A percentile compares a stretch with the other conserved stretches of the same genome.
Evolutionary conservation across 2,329 filamentous ascomycete species (phyloP).

Genomic region (Ceratocystis lukuohia): DNA sequence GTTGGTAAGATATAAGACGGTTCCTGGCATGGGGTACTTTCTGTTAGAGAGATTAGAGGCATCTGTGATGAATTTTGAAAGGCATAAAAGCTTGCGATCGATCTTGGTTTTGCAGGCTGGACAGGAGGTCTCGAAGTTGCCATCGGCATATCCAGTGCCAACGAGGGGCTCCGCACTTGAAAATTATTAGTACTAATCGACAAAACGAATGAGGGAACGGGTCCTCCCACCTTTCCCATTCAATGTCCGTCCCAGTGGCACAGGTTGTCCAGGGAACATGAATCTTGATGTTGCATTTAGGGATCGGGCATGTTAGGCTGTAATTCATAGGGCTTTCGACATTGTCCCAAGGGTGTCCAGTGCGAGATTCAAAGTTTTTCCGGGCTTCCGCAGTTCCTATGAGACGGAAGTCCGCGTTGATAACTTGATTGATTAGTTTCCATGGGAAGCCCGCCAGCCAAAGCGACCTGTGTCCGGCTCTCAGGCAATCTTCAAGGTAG

Average conservation of each 20-base stretch:
- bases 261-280: conserved; percentile 48
- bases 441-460: conserved; percentile 58
- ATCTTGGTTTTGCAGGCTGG: conserved; percentile 36
- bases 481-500: conserved; percentile 62
- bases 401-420: conserved; percentile 48
- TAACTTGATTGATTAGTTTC: conserved; percentile 42
- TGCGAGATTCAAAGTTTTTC: conserved; percentile 34
- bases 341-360: conserved; percentile 46
- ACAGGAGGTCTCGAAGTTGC: conserved; percentile 40
- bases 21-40: conserved; percentile 51
- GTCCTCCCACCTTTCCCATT: background rate
- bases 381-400: conserved; percentile 32
- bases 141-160: conserved; percentile 49
- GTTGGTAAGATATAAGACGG: conserved; percentile 40
- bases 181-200: background rate
- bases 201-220: no score
- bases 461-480: conserved; percentile 38
- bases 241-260: conserved; percentile 25
- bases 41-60: conserved; percentile 34
- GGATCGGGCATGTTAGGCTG: conserved; percentile 38
- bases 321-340: conserved; percentile 37
- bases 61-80: conserved; percentile 49
- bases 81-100: conserved; percentile 45
- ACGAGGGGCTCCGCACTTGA: conserved; percentile 21
- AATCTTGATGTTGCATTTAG: conserved; percentile 32